Evolutionary conservation across 306 rosid species (phyloP).

Genomic region (Albizia julibrissin): DNA sequence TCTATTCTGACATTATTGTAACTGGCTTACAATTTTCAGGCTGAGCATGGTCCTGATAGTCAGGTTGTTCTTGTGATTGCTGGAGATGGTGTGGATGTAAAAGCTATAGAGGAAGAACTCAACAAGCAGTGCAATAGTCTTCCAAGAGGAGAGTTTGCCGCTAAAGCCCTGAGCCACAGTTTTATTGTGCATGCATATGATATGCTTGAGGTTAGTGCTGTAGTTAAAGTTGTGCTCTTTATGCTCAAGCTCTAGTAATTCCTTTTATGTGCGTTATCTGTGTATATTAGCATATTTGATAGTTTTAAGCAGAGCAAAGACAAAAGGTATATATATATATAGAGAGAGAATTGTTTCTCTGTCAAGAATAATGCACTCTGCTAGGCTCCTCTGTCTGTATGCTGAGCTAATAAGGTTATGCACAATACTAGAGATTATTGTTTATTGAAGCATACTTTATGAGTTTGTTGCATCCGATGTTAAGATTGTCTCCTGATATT

Average conservation of each 20-base stretch:
- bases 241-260: neutral
- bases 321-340: neutral
- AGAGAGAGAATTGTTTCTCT: slow-evolving; percentile 3
- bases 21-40: slow-evolving; percentile 59
- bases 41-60: slow-evolving; percentile 99
- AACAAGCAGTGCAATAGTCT: slow-evolving; percentile 85
- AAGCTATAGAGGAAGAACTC: slow-evolving; percentile 81
- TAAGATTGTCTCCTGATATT: slow-evolving; percentile 1
- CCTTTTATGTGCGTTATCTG: neutral
- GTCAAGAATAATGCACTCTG: neutral
- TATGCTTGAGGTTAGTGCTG: slow-evolving; percentile 83
- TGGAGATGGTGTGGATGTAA: slow-evolving; percentile 81
- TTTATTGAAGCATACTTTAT: neutral
- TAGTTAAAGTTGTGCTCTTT: slow-evolving; percentile 17
- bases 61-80: slow-evolving; percentile 96
- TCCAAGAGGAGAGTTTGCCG: slow-evolving; percentile 91
- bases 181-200: slow-evolving; percentile 81
- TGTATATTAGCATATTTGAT: neutral
- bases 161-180: slow-evolving; percentile 89
- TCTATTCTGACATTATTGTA: slow-evolving; percentile 19
- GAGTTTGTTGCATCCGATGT: neutral
- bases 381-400: neutral
- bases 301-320: neutral
- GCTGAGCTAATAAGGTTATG: neutral
- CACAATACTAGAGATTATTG: neutral